Base-by-base conservation (phyloP, 2,329 filamentous ascomycete species). In the Stagonosporopsis vannaccii region DNA sequence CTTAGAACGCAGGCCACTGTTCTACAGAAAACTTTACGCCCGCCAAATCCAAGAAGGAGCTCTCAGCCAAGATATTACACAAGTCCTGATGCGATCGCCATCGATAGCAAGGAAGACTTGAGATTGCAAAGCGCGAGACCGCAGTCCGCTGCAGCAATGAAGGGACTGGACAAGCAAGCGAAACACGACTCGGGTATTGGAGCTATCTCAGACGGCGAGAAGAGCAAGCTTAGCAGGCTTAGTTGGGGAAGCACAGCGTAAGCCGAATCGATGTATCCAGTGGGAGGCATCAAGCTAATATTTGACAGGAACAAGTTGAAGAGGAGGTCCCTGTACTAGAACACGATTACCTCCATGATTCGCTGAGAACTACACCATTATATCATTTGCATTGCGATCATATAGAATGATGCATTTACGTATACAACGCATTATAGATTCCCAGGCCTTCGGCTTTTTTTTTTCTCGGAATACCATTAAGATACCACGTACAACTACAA, bases 21-120 rank as follows among this genome's bases (percentile, higher is more conserved):
- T 6, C 32, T 49, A 1, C 33, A 48, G 12, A 46, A 44, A 17
- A 36, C 26, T 13, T 22, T 36, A 2, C 50, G 43, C 6, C 47
- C 39, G 6, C 12, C 37, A n/a, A 55, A 47, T 6, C 44, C 20
- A 22, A 47, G 56, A 15, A 32, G 55, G n/a, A 54, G 32, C n/a
- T 58, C 57, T 11, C 53, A 56, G 13, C 47, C 60, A 1, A 47
- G 63, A 13, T 69, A 68, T 33, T 69, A 68, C 40, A 58, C 62
- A 4, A 46, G 53, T 20, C 30, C 47, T 1, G 40, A 20, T 1
- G 47, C 47, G 8, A 12, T 42, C 23, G 47, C 42, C 1, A 33
- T 51, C 19, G 28, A 56, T n/a, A 56, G 48, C 32, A 46, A 35
- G 2, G 53, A 56, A 26, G 53, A 56, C 13, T 20, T 51, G 15